A percentile compares a stretch with the other conserved stretches of the same genome.
Conservation (phyloP, 768 basidiomycete species). For the Termitomyces sp. region DNA sequence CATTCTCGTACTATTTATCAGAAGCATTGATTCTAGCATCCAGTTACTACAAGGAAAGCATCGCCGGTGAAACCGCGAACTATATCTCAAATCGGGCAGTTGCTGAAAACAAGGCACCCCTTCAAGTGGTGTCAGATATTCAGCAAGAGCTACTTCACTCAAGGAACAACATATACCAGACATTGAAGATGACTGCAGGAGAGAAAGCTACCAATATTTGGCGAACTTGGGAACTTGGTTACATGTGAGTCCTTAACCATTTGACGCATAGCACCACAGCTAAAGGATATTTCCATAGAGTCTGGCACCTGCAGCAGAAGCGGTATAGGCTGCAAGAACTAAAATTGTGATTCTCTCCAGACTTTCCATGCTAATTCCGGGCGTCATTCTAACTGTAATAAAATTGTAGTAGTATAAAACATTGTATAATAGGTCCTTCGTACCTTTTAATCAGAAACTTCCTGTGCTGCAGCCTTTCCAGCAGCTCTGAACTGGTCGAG, state of each 20-base stretch:
- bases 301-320: conserved; percentile 3
- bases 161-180: conserved; percentile 2
- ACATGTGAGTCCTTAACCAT: conserved; percentile 5
- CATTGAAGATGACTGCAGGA: not conserved
- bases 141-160: conserved; percentile 5
- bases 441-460: not conserved
- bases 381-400: not conserved
- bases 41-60: conserved; percentile 18
- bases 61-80: conserved; percentile 15
- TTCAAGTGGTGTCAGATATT: conserved; percentile 10
- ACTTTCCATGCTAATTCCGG: too few species aligned
- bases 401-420: not conserved
- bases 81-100: conserved; percentile 13
- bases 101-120: conserved; percentile 2
- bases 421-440: not conserved
- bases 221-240: conserved; percentile 10
- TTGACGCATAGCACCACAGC: not conserved
- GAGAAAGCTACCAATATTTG: conserved; percentile 1
- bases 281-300: not conserved
- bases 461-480: conserved; percentile 24
- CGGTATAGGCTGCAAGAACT: conserved; percentile 1
- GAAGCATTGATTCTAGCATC: not conserved
- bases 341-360: not conserved
- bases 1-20: not conserved
- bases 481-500: conserved; percentile 44